Evolutionary conservation across 306 rosid genomes (phyloP), one percentile per base, ranked within the genome.

Genomic region (Sphenostylis stenocarpa): DNA sequence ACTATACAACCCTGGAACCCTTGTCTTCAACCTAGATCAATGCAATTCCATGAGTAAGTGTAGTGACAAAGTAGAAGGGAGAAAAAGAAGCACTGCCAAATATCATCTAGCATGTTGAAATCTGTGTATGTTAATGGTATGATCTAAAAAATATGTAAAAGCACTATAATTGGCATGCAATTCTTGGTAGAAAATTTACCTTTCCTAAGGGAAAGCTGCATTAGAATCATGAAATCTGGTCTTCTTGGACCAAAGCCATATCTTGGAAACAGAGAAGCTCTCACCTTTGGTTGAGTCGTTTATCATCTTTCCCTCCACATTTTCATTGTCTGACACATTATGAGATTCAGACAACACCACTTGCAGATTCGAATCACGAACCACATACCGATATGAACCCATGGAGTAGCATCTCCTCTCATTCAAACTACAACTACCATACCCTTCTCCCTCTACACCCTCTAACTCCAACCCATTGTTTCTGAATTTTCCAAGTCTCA

Each of bases 181-280:
- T 44, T 74, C 28, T 44, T 21, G 24, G 70, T 12, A 70, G 3
- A 72, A 73, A 67, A 56, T 12, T 43, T 23, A 36, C 21, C 17
- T 51, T 17, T 24, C 31, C 53, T 15, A 85, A 62, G 89, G 77
- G 19, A 85, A 81, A 72, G 56, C 80, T 29, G 34, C 68, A 80
- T 77, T 72, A 15, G 86, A 87, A 63, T 45, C 70, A 48, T 84
- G 83, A 68, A 83, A 81, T 21, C 51, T 85, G 83, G 73, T 84
- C 60, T 82, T 88, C 70, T 85, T 86, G 16, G 94, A 85, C 98
- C 97, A 91, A 23, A 88, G 97, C 98, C 97, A 94, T 56, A 90
- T 94, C 85, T 94, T 94, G 4, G 98, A 94, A 51, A 94, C 93
- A 17, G 98, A 94, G 51, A 91, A 90, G 87, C 98, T 94, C 62